phyloP scores from a whole-genome alignment of 148 eudicot genomes.

The Polygonum aviculare region DNA sequence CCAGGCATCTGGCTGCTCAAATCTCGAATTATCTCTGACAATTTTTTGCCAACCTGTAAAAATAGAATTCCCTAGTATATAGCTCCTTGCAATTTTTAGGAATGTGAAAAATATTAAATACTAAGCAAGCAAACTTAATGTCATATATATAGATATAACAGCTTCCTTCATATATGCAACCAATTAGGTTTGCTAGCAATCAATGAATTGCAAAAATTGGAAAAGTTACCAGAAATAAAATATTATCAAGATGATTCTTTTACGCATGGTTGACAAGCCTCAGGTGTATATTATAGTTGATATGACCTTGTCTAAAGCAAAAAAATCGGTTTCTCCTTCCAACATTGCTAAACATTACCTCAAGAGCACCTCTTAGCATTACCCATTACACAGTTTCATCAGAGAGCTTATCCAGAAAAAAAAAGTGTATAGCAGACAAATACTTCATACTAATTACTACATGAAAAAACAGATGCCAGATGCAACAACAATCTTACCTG shows the following conservation, averaged over 20 bases:
- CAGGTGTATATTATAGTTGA: not conserved
- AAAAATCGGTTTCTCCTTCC: not conserved
- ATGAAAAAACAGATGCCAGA: not conserved
- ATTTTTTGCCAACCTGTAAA: conserved; percentile 69
- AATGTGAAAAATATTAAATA: too few relatives aligned
- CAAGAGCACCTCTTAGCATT: not conserved
- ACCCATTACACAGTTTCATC: not conserved
- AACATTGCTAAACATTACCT: not conserved
- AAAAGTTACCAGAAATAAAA: not conserved
- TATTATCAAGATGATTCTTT: not conserved
- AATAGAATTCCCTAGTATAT: not conserved
- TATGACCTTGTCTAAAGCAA: not conserved
- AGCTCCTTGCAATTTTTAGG: not conserved
- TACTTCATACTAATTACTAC: not conserved
- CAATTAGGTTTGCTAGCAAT: not conserved
- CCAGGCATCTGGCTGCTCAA: conserved; percentile 71
- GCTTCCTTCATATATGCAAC: not conserved
- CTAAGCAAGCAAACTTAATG: not conserved
- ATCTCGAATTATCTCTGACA: conserved; percentile 91
- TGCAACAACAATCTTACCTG: conserved; percentile 37
- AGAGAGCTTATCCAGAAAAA: not conserved
- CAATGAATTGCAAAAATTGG: not conserved
- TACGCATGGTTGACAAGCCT: not conserved
- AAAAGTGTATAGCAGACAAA: not conserved
- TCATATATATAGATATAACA: not conserved